Evolutionary conservation across 441 rosid genomes (phyloP).

Genomic region (Populus tomentosa): DNA sequence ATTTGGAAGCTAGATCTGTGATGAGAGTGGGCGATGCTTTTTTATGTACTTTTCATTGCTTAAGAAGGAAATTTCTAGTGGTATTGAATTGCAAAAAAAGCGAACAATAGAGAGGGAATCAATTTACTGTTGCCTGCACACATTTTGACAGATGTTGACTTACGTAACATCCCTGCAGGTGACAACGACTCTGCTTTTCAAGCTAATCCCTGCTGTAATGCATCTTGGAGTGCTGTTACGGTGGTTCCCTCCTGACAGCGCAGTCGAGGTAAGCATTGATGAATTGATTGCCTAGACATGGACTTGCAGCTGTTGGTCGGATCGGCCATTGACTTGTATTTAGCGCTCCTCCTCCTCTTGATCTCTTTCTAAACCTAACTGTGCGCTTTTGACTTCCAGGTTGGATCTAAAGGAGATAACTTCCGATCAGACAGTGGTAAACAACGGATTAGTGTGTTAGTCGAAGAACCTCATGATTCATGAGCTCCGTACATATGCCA

Average conservation of each 20-base stretch:
- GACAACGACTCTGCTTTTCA: constrained; percentile 92
- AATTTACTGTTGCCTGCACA: not conserved
- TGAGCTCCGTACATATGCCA: constrained; percentile 18
- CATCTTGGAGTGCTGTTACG: constrained; percentile 86
- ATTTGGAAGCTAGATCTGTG: not conserved
- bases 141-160: not conserved
- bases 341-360: not conserved
- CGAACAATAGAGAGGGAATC: not conserved
- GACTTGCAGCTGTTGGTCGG: not conserved
- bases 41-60: not conserved
- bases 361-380: not conserved
- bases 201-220: constrained; percentile 85
- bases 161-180: constrained; percentile 41
- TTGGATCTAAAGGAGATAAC: constrained; percentile 41
- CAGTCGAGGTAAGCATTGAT: constrained; percentile 55
- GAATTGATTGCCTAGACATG: not conserved
- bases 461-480: constrained; percentile 43
- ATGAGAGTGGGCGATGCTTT: not conserved
- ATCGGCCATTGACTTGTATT: not conserved
- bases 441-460: constrained; percentile 31
- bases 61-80: not conserved
- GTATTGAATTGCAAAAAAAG: not conserved
- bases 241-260: constrained; percentile 78
- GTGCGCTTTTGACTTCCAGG: constrained; percentile 28
- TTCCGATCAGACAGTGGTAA: constrained; percentile 48